Base-by-base conservation (phyloP, 257 asterid species). In the Solanum acaule region DNA sequence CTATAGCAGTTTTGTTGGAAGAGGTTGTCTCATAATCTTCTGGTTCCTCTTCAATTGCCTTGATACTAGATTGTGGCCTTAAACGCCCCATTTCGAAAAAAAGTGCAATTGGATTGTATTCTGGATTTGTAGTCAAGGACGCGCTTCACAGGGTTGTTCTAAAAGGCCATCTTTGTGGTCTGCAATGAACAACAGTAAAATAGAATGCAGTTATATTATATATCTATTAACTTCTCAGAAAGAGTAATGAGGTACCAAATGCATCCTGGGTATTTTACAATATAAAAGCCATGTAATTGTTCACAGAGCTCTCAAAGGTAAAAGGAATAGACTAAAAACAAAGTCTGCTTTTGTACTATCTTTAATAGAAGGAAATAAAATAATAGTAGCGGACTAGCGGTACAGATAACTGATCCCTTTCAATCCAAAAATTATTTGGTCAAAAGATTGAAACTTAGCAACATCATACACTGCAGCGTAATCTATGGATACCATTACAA, bases 41-140 rank as follows among this genome's bases (percentile, higher is more conserved):
- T 25, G 97, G 98, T 91, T 97, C 98, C 94, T 97, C 98, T 92
- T 97, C 98, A 88, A 96, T 96, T 14, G 96, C 93, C 40, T 95
- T 96, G 89, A 97, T 97, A 92, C 92, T 94, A 88, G 96, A 92
- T 88, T 96, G 99, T 87, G 94, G 90, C 91, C 96, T 93, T 89
- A 95, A 89, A 38, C 98, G 98, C 72, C 98, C 98, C 99, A 97
- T 97, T 68, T 52, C 90, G 84, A 33, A 59, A 88, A 85, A 85
- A 86, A 84, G 85, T 67, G 76, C 75, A 85, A 71, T 71, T 65
- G 86, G 83, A 33, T 89, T 59, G 68, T 79, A 89, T 46, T 44
- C 67, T 33, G 85, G 88, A 87, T 87, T 49, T 86, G 89, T 87
- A 61, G 72, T 63, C 88, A 67, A 87, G 61, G 87, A 79, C 89